Percentiles rank a stretch among this genome's conserved stretches.
These are phyloP conservation scores for Graphilbum sp. DNA, from an alignment of 2,329 filamentous ascomycete genomes.

Conservation along the genomic window DNA sequence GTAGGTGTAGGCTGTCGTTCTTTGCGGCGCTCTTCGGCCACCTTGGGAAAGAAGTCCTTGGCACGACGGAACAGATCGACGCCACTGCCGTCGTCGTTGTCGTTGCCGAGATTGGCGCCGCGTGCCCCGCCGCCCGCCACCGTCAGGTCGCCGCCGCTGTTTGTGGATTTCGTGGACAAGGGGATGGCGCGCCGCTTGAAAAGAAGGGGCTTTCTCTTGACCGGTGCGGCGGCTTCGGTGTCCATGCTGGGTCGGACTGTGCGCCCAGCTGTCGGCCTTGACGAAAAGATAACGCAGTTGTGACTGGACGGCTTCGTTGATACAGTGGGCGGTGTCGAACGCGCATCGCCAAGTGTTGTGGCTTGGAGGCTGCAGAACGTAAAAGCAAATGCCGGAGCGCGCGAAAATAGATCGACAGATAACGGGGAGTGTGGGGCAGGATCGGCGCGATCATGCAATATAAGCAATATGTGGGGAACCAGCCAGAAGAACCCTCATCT, in stretches of 20 bases:
- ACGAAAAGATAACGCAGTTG: too few relatives aligned
- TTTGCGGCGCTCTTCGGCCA: constrained; percentile 10
- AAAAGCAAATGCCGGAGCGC: too few relatives aligned
- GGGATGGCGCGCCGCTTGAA: constrained; percentile 8
- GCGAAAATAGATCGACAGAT: too few relatives aligned
- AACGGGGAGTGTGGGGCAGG: too few relatives aligned
- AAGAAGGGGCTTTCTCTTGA: constrained; percentile 7
- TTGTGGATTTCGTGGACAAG: not conserved
- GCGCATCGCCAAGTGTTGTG: too few relatives aligned
- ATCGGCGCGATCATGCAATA: too few relatives aligned
- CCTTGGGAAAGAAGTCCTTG: constrained; percentile 27
- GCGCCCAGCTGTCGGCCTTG: not conserved
- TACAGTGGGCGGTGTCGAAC: too few relatives aligned
- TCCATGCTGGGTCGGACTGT: not conserved
- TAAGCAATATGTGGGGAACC: too few relatives aligned
- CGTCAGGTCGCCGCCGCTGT: not conserved
- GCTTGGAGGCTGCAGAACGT: too few relatives aligned
- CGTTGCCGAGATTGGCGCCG: constrained; percentile 3
- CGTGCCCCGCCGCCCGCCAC: too few relatives aligned
- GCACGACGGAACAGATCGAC: constrained; percentile 34
- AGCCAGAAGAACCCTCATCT: too few relatives aligned
- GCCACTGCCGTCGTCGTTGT: constrained; percentile 14
- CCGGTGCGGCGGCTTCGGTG: not conserved
- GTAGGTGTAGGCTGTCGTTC: not conserved
- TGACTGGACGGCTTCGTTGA: not conserved